Percentiles rank a stretch among this genome's conserved stretches.
Evolutionary conservation across 2,329 filamentous ascomycete species (phyloP).

Genomic region (Trichoderma pleuroti): DNA sequence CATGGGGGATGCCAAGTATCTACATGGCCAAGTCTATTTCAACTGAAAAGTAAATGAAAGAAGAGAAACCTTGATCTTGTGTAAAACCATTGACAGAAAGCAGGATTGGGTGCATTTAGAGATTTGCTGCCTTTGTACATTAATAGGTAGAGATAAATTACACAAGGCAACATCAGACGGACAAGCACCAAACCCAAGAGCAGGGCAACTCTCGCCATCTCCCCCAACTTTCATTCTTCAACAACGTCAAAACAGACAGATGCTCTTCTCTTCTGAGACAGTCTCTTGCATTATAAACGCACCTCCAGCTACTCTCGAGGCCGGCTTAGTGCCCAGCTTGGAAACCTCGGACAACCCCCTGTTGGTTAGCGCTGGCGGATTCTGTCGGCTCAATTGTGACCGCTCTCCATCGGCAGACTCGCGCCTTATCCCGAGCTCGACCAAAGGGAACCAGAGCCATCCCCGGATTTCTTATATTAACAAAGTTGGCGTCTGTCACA

Average conservation of each 20-base stretch:
- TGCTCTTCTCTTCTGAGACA: background rate
- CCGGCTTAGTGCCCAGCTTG: background rate
- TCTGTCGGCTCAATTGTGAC: conserved; percentile 34
- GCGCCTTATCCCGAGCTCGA: background rate
- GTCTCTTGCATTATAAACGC: background rate
- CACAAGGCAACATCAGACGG: background rate
- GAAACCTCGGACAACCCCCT: background rate
- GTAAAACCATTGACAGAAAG: background rate
- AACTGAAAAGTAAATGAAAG: too few relatives aligned
- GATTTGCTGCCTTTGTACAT: background rate
- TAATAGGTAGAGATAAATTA: background rate
- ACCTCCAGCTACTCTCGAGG: background rate
- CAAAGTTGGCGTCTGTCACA: background rate
- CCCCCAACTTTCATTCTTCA: background rate
- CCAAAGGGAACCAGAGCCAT: background rate
- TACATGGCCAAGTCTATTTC: background rate
- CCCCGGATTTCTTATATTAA: conserved; percentile 4
- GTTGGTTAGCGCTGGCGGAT: conserved; percentile 25
- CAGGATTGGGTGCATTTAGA: background rate
- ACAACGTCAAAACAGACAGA: background rate
- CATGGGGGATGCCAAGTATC: accelerated
- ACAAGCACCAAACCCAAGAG: background rate
- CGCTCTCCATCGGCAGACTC: conserved; percentile 23
- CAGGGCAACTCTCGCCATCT: background rate
- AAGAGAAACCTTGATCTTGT: background rate